Percentiles rank a stretch among this genome's conserved stretches.
Evolutionary conservation across 1,284 basidiomycete genomes (phyloP).

Genomic region (Testicularia cyperi): DNA sequence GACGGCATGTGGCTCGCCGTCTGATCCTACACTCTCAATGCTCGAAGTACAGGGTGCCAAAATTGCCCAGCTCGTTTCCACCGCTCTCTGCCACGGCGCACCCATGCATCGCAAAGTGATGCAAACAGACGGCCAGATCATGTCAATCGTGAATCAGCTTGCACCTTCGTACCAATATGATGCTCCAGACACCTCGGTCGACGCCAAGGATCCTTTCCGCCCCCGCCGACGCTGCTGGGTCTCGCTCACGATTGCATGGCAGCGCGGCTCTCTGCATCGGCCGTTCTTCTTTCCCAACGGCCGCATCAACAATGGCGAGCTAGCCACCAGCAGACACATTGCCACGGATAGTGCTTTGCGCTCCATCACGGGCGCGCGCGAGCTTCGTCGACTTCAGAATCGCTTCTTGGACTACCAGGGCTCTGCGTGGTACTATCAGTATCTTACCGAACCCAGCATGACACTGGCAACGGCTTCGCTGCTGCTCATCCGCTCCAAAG

Average conservation of each 20-base stretch:
- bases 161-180: conserved; percentile 17
- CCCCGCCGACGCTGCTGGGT: conserved; percentile 31
- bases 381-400: conserved; percentile 20
- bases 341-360: conserved; percentile 24
- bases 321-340: conserved; percentile 32
- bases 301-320: conserved; percentile 34
- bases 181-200: conserved; percentile 18
- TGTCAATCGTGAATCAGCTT: conserved; percentile 8
- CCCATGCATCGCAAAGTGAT: conserved; percentile 37
- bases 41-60: conserved; percentile 25
- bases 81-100: conserved; percentile 23
- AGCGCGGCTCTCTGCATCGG: conserved; percentile 24
- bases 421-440: conserved; percentile 38
- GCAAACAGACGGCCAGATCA: conserved; percentile 26
- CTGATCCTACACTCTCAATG: conserved; percentile 19
- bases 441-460: conserved; percentile 39
- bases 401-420: conserved; percentile 27
- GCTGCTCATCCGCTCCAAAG: conserved; percentile 30
- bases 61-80: conserved; percentile 28
- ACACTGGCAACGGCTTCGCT: conserved; percentile 34
- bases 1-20: conserved; percentile 17
- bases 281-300: conserved; percentile 40
- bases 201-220: conserved; percentile 26
- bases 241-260: conserved; percentile 26
- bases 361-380: conserved; percentile 17